Conservation (phyloP, 495 filamentous ascomycete genomes). For the Penicillium herquei region DNA sequence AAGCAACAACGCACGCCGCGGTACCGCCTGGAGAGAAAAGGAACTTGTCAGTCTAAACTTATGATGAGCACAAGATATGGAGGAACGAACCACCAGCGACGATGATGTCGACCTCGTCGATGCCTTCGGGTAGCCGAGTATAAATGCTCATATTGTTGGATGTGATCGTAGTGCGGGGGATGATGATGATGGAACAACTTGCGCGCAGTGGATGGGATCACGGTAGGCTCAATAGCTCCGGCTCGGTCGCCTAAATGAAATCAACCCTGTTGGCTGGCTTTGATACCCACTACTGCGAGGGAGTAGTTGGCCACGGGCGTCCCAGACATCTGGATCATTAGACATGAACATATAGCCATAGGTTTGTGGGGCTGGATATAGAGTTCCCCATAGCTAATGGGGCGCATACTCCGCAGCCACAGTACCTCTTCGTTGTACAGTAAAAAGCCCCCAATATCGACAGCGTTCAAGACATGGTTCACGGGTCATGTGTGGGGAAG, state of each 20-base stretch:
- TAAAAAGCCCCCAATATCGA: no score
- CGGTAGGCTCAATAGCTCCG: neutral
- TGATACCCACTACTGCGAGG: neutral
- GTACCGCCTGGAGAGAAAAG: neutral
- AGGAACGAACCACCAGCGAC: neutral
- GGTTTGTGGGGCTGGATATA: neutral
- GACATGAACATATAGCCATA: no score
- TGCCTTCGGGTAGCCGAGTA: neutral
- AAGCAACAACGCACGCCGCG: neutral
- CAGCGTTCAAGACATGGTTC: no score
- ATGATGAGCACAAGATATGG: neutral
- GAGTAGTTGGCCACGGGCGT: neutral
- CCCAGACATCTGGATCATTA: no score
- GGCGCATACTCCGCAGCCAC: no score
- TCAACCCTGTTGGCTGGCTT: neutral
- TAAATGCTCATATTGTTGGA: slow-evolving; percentile 1
- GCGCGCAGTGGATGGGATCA: neutral
- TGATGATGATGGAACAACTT: neutral
- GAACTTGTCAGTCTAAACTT: neutral
- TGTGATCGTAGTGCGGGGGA: neutral
- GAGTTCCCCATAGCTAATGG: neutral
- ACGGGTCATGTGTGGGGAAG: no score
- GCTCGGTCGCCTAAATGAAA: neutral
- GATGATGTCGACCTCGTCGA: slow-evolving; percentile 1
- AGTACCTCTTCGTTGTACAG: no score